phyloP scores from a whole-genome alignment of 306 rosid species.

The Rosa chinensis region DNA sequence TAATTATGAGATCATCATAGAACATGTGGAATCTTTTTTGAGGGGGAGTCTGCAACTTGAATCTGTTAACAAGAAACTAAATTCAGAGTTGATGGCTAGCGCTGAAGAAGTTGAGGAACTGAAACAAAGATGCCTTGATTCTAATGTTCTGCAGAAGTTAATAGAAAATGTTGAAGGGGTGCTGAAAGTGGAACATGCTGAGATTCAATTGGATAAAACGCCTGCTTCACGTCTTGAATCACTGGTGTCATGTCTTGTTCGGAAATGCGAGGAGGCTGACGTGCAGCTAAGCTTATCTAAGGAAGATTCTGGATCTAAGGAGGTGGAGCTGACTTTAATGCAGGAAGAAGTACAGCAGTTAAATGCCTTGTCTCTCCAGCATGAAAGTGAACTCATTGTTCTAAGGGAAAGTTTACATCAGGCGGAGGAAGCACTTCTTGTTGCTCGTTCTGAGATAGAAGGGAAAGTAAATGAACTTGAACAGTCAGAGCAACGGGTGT shows the following conservation, averaged over 20 bases:
- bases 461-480: constrained; percentile 68
- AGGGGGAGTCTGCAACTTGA: constrained; percentile 59
- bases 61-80: constrained; percentile 49
- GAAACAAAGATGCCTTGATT: constrained; percentile 54
- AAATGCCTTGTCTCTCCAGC: constrained; percentile 53
- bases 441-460: constrained; percentile 51
- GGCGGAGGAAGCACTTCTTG: constrained; percentile 60
- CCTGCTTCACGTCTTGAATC: constrained; percentile 59
- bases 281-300: constrained; percentile 47
- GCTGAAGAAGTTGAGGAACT: constrained; percentile 61
- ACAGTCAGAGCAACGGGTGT: constrained; percentile 80
- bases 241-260: constrained; percentile 63
- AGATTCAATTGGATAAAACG: constrained; percentile 31
- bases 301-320: constrained; percentile 49
- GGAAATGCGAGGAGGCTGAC: constrained; percentile 60
- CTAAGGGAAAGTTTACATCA: constrained; percentile 76
- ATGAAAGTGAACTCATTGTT: constrained; percentile 63
- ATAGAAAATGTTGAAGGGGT: constrained; percentile 55
- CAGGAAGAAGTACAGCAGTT: constrained; percentile 51
- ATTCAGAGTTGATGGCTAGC: constrained; percentile 57
- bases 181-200: constrained; percentile 47
- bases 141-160: constrained; percentile 53
- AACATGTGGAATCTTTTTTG: constrained; percentile 48
- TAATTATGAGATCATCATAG: constrained; percentile 51
- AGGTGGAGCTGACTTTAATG: constrained; percentile 53